These are phyloP conservation scores for Scleroderma citrinum DNA, from an alignment of 768 basidiomycete species.

Conservation along the genomic window DNA sequence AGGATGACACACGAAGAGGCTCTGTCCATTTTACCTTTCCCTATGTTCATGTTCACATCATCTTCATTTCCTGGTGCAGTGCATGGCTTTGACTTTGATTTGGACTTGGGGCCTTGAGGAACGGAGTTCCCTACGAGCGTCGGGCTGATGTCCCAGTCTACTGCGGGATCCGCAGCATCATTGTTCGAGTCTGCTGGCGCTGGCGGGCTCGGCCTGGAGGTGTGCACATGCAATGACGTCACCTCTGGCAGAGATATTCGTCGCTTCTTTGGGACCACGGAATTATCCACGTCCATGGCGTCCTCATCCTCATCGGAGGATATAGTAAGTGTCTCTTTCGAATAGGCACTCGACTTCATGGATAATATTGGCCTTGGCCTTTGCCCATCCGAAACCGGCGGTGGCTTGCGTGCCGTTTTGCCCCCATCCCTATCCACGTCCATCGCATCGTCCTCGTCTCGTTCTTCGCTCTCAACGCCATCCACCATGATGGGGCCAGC, in stretches of 20 bases:
- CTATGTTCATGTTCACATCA: not conserved
- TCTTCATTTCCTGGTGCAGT: not conserved
- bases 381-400: not conserved
- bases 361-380: constrained; percentile 8
- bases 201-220: no score
- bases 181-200: not conserved
- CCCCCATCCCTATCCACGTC: constrained; percentile 13
- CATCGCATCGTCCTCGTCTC: constrained; percentile 11
- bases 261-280: constrained; percentile 10
- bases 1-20: constrained; percentile 14
- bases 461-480: constrained; percentile 5
- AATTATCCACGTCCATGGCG: constrained; percentile 20
- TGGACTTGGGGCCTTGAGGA: constrained; percentile 9
- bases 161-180: constrained; percentile 2
- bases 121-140: constrained; percentile 21
- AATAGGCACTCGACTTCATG: constrained; percentile 4
- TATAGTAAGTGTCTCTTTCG: constrained; percentile 16
- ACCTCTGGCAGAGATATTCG: not conserved
- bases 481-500: constrained; percentile 1
- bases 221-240: not conserved
- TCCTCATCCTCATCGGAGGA: constrained; percentile 13
- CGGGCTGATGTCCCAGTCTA: constrained; percentile 18
- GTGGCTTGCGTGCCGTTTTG: constrained; percentile 3
- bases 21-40: no score
- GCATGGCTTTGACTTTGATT: not conserved